Conservation (phyloP, 164 flowering plant species). For the Saururus chinensis region DNA sequence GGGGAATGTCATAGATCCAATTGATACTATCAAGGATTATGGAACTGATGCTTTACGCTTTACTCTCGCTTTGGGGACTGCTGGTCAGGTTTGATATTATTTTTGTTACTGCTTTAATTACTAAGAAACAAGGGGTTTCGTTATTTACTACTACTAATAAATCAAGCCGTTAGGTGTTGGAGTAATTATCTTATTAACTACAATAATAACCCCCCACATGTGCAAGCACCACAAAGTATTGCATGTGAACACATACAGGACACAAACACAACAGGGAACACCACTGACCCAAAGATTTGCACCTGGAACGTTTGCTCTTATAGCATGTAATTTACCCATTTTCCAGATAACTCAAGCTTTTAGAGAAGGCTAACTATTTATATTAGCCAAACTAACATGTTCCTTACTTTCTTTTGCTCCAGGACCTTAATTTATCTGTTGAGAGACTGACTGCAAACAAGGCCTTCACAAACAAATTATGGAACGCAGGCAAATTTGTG, state of each 20-base stretch:
- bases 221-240: too few species aligned
- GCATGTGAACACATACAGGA: too few species aligned
- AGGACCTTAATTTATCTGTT: conserved; percentile 89
- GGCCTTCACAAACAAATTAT: conserved; percentile 90
- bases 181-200: neutral
- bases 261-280: too few species aligned
- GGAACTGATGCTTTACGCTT: conserved; percentile 95
- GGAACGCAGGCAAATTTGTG: conserved; percentile 98
- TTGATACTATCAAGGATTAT: conserved; percentile 75
- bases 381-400: neutral
- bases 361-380: too few species aligned
- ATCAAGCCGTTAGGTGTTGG: neutral
- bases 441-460: conserved; percentile 91
- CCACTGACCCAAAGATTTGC: too few species aligned
- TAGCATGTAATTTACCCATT: too few species aligned
- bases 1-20: conserved; percentile 92
- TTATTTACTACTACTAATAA: neutral
- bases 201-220: neutral
- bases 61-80: conserved; percentile 80
- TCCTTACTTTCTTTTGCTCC: conserved; percentile 7
- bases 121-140: neutral
- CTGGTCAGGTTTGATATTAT: conserved; percentile 75
- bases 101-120: neutral
- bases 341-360: too few species aligned
- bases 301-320: too few species aligned